Conservation (phyloP, 176 grass and related monocot genomes). For the Phoenix dactylifera region DNA sequence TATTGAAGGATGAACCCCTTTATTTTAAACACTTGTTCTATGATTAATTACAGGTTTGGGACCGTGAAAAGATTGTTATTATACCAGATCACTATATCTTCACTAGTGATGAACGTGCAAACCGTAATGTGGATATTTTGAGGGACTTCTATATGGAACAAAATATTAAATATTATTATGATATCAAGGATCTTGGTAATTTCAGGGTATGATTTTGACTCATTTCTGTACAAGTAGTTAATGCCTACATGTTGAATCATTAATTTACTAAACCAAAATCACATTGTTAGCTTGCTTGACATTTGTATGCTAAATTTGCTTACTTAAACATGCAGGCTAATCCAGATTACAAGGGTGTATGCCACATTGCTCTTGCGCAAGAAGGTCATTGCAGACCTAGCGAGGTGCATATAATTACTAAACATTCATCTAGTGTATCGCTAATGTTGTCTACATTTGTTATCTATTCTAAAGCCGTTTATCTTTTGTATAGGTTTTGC, state of each 20-base stretch:
- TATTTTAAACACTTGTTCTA: background rate
- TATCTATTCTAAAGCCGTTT: slow-evolving; percentile 1
- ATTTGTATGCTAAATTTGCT: slow-evolving; percentile 2
- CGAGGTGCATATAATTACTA: slow-evolving; percentile 37
- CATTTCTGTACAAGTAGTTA: too few species aligned
- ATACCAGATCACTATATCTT: slow-evolving; percentile 99
- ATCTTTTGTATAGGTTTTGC: slow-evolving; percentile 52
- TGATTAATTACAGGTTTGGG: slow-evolving; percentile 46
- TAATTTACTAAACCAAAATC: too few species aligned
- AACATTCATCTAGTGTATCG: too few species aligned
- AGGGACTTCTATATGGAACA: slow-evolving; percentile 73
- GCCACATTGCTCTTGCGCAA: slow-evolving; percentile 89
- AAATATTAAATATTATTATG: slow-evolving; percentile 93
- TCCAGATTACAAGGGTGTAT: slow-evolving; percentile 95
- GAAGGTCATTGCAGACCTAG: slow-evolving; percentile 92
- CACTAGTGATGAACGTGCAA: slow-evolving; percentile 73
- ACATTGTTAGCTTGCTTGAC: too few species aligned
- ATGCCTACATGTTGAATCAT: too few species aligned
- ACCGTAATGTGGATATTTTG: slow-evolving; percentile 84
- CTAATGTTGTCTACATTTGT: background rate
- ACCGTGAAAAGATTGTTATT: slow-evolving; percentile 85
- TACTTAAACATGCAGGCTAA: slow-evolving; percentile 52
- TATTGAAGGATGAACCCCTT: too few species aligned
- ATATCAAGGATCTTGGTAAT: slow-evolving; percentile 74
- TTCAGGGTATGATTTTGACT: slow-evolving; percentile 42